Evolutionary conservation across 2,329 filamentous ascomycete genomes (phyloP), one percentile per base, ranked within the genome.

Genomic region (Ascosphaera acerosa): DNA sequence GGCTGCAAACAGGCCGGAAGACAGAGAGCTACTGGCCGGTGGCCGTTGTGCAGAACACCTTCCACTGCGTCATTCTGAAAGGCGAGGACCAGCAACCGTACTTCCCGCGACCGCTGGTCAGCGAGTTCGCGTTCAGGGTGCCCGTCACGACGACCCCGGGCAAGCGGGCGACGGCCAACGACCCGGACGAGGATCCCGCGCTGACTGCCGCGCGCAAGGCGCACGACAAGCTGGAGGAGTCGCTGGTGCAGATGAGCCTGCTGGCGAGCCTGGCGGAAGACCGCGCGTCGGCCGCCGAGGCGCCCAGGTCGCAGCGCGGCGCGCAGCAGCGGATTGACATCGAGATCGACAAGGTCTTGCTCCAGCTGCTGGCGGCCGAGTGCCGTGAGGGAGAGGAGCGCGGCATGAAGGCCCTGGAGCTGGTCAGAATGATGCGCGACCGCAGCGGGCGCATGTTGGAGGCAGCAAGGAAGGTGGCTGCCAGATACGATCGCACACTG

Each of bases 51-150:
- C 70, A 82, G 42, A 65, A 76, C 44, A 84, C 76, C 45, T 97
- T 97, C 52, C 84, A 94, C 60, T 97, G 89, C 56, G 92, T 97
- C 53, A 94, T 97, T 43, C 70, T 97, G 46, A 97, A 97, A 55
- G 87, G 87, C 38, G 76, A 76, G 20, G 87, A 97, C 47, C 67
- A 74, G 45, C 78, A 92, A 45, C 82, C 84, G 1, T 92, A 87
- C 56, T 94, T 84, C 54, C 87, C 80, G 7, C 71, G 76, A 6
- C 82, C 80, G 2, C 58, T 92, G 22, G 70, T 97, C 20, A 82
- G 74, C 26, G 87, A 97, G 49, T 97, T 97, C 46, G 77, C 81
- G 30, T 90, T 97, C 48, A 69, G 73, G 27, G 66, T 97, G 12
- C 87, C 89, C 0, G 57, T 92, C 19, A 66, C 67, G 3, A 66